Conservation (phyloP, 306 rosid species). For the Ammopiptanthus mongolicus region DNA sequence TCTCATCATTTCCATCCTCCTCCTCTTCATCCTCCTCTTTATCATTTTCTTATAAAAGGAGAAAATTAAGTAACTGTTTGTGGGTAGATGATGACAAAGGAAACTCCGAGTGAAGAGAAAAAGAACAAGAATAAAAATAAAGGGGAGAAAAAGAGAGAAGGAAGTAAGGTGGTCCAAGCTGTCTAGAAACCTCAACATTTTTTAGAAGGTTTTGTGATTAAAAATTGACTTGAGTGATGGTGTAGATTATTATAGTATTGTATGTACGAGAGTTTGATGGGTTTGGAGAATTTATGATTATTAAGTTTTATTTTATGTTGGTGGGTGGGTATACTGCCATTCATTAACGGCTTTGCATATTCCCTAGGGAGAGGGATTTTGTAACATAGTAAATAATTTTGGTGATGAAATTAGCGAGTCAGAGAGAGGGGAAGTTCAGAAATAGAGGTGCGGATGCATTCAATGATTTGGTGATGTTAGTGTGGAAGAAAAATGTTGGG, state of each 20-base stretch:
- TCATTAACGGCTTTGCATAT: slow-evolving; percentile 68
- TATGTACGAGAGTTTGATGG: slow-evolving; percentile 44
- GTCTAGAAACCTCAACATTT: slow-evolving; percentile 53
- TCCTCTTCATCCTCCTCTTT: slow-evolving; percentile 39
- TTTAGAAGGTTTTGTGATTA: slow-evolving; percentile 45
- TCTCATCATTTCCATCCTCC: slow-evolving; percentile 31
- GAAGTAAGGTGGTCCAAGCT: slow-evolving; percentile 36
- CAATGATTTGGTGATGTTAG: slow-evolving; percentile 39
- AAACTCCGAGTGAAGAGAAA: slow-evolving; percentile 41
- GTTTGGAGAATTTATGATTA: slow-evolving; percentile 36
- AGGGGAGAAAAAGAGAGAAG: neutral
- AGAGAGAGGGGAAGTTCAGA: neutral
- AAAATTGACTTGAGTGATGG: slow-evolving; percentile 45
- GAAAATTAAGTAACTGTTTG: slow-evolving; percentile 55
- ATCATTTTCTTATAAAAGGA: slow-evolving; percentile 51
- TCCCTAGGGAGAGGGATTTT: slow-evolving; percentile 59
- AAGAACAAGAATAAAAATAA: slow-evolving; percentile 10
- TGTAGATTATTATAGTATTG: slow-evolving; percentile 41
- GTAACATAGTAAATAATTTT: slow-evolving; percentile 19
- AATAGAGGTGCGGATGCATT: slow-evolving; percentile 4
- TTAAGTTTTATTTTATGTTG: slow-evolving; percentile 12
- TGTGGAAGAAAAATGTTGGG: slow-evolving; percentile 39
- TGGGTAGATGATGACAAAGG: slow-evolving; percentile 75
- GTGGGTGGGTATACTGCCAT: slow-evolving; percentile 37
- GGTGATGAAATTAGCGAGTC: slow-evolving; percentile 12